Evolutionary conservation across 2,329 filamentous ascomycete genomes (phyloP).

Genomic region (Paecilomyces niveus): DNA sequence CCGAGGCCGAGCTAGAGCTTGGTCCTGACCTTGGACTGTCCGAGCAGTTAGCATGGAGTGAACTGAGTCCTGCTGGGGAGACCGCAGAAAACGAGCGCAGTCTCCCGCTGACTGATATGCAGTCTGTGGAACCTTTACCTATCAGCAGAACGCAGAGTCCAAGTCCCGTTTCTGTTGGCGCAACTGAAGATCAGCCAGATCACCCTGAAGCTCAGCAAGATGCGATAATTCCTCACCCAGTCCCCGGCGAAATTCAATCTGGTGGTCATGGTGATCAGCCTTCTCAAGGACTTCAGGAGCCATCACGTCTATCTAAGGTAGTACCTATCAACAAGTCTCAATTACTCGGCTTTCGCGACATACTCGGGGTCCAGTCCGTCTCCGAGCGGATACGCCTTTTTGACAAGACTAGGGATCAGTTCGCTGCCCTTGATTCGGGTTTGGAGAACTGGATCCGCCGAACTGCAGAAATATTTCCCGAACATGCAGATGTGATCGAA

Average conservation of each 20-base stretch:
- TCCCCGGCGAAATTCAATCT: not conserved
- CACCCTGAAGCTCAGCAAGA: not conserved
- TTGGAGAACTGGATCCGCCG: constrained; percentile 54
- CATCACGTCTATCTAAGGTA: constrained; percentile 7
- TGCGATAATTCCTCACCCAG: not conserved
- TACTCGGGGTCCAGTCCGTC: constrained; percentile 60
- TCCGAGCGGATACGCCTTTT: constrained; percentile 67
- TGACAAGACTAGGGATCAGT: constrained; percentile 63
- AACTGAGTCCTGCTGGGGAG: not conserved
- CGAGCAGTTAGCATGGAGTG: not conserved
- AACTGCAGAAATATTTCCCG: constrained; percentile 45
- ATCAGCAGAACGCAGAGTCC: not conserved
- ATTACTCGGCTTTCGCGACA: constrained; percentile 64
- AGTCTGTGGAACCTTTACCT: not conserved
- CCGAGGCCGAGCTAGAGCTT: not conserved
- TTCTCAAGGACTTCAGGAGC: constrained; percentile 5
- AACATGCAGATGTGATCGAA: constrained; percentile 42
- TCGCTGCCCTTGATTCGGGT: constrained; percentile 66
- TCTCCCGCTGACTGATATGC: not conserved
- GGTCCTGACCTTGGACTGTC: not conserved
- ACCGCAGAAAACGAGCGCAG: not conserved
- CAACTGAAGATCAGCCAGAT: not conserved
- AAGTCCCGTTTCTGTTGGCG: not conserved
- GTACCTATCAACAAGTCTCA: constrained; percentile 24
- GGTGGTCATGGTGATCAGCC: not conserved